Conservation (phyloP, 2,329 filamentous ascomycete genomes). For the Proliferodiscus dingleyae region DNA sequence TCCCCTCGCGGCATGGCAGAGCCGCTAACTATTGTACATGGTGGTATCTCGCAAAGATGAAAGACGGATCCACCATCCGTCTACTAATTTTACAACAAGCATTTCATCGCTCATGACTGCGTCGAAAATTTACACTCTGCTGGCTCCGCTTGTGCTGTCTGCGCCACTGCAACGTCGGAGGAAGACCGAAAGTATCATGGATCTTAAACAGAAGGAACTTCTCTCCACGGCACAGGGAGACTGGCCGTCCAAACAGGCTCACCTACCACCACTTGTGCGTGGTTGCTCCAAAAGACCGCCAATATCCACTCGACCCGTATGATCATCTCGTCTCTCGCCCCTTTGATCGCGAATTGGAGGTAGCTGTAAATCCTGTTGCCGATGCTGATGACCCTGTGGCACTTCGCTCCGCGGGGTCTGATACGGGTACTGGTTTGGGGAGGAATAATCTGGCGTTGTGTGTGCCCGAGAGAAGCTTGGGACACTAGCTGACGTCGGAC, state of each 20-base stretch:
- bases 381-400: constrained; percentile 29
- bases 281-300: constrained; percentile 57
- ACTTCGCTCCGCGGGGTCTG: constrained; percentile 51
- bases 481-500: constrained; percentile 35
- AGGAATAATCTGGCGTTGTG: constrained; percentile 39
- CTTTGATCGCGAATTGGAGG: constrained; percentile 38
- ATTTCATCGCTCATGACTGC: constrained; percentile 1
- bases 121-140: too few relatives aligned
- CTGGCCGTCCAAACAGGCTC: not conserved
- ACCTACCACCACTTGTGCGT: not conserved
- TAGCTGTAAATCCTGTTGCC: constrained; percentile 36
- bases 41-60: constrained; percentile 23
- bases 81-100: constrained; percentile 22
- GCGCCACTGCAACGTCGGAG: too few relatives aligned
- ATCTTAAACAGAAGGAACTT: too few relatives aligned
- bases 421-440: constrained; percentile 37
- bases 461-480: constrained; percentile 44
- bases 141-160: too few relatives aligned
- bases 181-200: not conserved
- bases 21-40: constrained; percentile 20
- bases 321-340: constrained; percentile 41
- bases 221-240: not conserved
- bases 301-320: constrained; percentile 53
- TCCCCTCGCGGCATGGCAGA: constrained; percentile 10
- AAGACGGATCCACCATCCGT: constrained; percentile 11